A percentile compares a stretch with the other conserved stretches of the same genome.
phyloP scores from a whole-genome alignment of 306 rosid species.

The Rosa multiflora region DNA sequence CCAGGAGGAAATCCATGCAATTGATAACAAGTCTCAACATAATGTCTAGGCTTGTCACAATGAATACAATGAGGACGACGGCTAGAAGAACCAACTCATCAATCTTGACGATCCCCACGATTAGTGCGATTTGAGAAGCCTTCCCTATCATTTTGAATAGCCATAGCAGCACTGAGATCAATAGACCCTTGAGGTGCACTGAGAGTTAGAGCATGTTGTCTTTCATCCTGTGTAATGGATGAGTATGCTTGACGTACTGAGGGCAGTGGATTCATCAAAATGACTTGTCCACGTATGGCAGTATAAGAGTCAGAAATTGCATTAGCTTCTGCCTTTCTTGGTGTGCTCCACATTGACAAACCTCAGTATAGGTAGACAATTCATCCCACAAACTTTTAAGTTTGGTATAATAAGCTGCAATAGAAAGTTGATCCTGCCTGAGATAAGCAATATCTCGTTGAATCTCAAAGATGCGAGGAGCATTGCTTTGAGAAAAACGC shows the following conservation, averaged over 20 bases:
- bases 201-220: background rate
- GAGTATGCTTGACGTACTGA: background rate
- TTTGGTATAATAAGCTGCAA: background rate
- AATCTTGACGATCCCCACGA: background rate
- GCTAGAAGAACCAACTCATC: background rate
- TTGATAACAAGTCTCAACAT: background rate
- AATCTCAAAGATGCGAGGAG: background rate
- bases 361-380: background rate
- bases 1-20: background rate
- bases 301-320: conserved; percentile 6
- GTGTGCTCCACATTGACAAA: background rate
- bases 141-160: background rate
- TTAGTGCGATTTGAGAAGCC: too few species aligned
- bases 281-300: background rate
- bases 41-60: background rate
- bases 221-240: background rate
- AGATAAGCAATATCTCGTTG: background rate
- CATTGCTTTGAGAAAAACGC: background rate
- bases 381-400: background rate
- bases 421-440: background rate
- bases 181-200: background rate
- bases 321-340: background rate
- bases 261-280: background rate
- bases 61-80: background rate
- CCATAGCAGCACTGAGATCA: background rate